phyloP scores from a whole-genome alignment of 2,329 filamentous ascomycete genomes.

The Botrytis sinoallii region DNA sequence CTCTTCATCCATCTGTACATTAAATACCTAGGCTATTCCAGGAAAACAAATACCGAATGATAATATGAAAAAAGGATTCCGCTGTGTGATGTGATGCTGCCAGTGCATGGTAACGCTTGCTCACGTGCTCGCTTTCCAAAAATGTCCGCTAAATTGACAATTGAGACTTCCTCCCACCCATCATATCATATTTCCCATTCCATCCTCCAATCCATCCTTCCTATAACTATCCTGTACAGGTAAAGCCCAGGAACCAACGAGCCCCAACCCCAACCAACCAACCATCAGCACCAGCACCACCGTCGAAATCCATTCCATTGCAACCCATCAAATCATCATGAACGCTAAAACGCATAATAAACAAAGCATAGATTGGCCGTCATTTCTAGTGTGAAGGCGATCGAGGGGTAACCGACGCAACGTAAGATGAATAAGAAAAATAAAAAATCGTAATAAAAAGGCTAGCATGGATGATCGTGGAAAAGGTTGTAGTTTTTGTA shows the following conservation, averaged over 20 bases:
- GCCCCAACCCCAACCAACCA: background rate
- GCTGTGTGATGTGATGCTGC: background rate
- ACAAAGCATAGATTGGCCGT: background rate
- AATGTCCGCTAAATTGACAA: background rate
- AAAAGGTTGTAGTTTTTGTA: background rate
- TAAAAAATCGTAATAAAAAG: background rate
- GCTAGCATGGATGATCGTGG: background rate
- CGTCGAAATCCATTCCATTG: slow-evolving; percentile 2
- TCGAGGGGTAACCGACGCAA: background rate
- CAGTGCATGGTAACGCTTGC: background rate
- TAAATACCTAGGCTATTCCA: slow-evolving; percentile 11
- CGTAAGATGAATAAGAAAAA: background rate
- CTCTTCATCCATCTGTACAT: slow-evolving; percentile 11
- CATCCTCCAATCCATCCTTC: background rate
- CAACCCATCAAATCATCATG: slow-evolving; percentile 1
- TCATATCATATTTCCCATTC: background rate
- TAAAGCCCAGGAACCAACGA: slow-evolving; percentile 13
- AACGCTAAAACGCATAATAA: slow-evolving; percentile 12
- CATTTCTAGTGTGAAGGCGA: background rate
- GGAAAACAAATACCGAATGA: slow-evolving; percentile 5
- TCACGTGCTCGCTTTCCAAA: background rate
- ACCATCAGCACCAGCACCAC: background rate
- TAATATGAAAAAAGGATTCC: background rate
- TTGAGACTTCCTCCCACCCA: background rate
- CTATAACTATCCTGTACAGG: background rate